These are phyloP conservation scores for Penicillium paneum DNA, from an alignment of 2,329 filamentous ascomycete genomes.

Conservation along the genomic window DNA sequence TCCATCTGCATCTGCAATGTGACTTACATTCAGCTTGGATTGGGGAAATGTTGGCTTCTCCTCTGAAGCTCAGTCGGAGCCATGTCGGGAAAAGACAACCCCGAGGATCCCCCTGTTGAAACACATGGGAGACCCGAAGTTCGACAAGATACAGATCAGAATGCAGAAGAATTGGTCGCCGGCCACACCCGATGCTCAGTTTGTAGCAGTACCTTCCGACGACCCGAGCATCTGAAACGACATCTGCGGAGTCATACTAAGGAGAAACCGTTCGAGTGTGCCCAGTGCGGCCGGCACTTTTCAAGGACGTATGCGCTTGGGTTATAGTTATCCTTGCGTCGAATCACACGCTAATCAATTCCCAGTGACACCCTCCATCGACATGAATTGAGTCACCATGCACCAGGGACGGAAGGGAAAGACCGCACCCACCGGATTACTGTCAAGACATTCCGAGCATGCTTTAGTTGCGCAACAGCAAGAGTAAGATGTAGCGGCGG, in stretches of 20 bases:
- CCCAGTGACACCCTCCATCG: slow-evolving; percentile 40
- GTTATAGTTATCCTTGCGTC: neutral
- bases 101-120: slow-evolving; percentile 8
- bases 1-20: slow-evolving; percentile 1
- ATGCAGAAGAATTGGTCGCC: slow-evolving; percentile 10
- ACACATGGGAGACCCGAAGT: neutral
- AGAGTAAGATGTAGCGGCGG: slow-evolving; percentile 42
- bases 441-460: slow-evolving; percentile 43
- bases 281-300: slow-evolving; percentile 42
- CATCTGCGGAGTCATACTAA: slow-evolving; percentile 43
- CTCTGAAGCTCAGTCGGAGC: slow-evolving; percentile 59
- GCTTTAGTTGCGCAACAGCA: slow-evolving; percentile 40
- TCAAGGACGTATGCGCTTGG: slow-evolving; percentile 37
- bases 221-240: slow-evolving; percentile 43
- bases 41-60: neutral
- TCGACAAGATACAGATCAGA: neutral
- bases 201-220: slow-evolving; percentile 39
- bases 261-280: slow-evolving; percentile 41
- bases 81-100: slow-evolving; percentile 30
- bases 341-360: neutral
- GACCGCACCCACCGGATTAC: slow-evolving; percentile 41
- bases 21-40: neutral
- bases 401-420: slow-evolving; percentile 32
- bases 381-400: slow-evolving; percentile 41
- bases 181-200: slow-evolving; percentile 33